Percentiles rank a stretch among this genome's conserved stretches.
phyloP scores from a whole-genome alignment of 2,329 filamentous ascomycete genomes.

The Colletotrichum endophyticum region DNA sequence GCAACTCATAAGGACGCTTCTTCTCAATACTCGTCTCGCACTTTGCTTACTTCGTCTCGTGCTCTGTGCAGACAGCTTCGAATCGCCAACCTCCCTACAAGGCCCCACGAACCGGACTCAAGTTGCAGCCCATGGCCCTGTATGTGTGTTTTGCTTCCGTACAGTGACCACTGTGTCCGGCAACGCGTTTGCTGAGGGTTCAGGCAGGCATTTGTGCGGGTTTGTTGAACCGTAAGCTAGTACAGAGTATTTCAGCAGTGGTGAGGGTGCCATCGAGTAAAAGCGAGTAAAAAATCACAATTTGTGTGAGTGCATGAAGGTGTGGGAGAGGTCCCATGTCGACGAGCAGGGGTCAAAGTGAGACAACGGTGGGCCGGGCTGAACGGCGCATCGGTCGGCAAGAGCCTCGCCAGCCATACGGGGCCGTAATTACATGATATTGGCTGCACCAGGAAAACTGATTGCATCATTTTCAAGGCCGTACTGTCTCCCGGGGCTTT shows the following conservation, averaged over 20 bases:
- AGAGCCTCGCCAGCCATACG: conserved; percentile 22
- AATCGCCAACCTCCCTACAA: not conserved
- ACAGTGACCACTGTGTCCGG: not conserved
- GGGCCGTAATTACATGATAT: conserved; percentile 19
- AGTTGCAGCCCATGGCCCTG: not conserved
- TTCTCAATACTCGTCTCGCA: not conserved
- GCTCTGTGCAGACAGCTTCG: not conserved
- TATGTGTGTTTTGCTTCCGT: not conserved
- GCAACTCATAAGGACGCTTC: not conserved
- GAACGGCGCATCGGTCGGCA: conserved; percentile 24
- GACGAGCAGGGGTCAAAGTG: conserved; percentile 21
- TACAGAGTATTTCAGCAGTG: not conserved
- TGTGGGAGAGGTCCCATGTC: conserved; percentile 25
- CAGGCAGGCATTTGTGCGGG: not conserved
- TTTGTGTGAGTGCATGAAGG: conserved; percentile 22
- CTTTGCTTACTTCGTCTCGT: not conserved
- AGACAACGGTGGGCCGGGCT: conserved; percentile 23
- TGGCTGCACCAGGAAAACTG: conserved; percentile 6
- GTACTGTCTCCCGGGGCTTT: not conserved
- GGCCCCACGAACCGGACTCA: not conserved
- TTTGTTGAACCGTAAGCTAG: not conserved
- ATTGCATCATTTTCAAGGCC: conserved; percentile 21
- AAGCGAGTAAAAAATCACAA: conserved; percentile 3
- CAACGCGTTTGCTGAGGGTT: not conserved
- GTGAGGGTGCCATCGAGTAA: not conserved